These are phyloP conservation scores for Colletotrichum caudatum DNA, from an alignment of 2,329 filamentous ascomycete species.

Conservation along the genomic window DNA sequence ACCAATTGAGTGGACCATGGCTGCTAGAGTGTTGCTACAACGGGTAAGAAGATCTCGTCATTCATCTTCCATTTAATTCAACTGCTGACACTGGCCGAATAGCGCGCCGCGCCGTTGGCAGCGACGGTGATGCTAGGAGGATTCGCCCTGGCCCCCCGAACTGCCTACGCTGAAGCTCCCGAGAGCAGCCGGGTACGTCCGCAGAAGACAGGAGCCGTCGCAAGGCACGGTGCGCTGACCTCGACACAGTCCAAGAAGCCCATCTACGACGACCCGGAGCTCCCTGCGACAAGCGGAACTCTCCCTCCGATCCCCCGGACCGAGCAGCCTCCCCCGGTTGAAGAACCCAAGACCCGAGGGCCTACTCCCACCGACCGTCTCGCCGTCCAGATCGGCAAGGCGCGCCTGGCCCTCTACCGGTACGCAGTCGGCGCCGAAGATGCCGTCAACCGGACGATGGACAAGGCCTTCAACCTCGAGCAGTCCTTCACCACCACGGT, in stretches of 20 bases:
- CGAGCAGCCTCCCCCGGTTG: conserved; percentile 47
- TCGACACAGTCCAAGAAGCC: conserved; percentile 68
- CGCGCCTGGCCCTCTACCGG: conserved; percentile 82
- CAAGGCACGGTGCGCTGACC: conserved; percentile 28
- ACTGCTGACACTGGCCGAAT: conserved; percentile 42
- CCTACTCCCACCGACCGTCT: conserved; percentile 92
- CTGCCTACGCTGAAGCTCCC: conserved; percentile 65
- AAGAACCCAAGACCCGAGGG: conserved; percentile 52
- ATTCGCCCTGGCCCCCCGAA: conserved; percentile 61
- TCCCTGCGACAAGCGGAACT: conserved; percentile 52
- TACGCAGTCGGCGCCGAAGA: conserved; percentile 82
- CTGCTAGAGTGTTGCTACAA: conserved; percentile 70
- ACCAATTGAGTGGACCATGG: conserved; percentile 68
- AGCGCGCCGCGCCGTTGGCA: conserved; percentile 68
- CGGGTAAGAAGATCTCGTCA: conserved; percentile 56
- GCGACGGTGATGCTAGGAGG: conserved; percentile 63
- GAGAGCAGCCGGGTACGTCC: conserved; percentile 40
- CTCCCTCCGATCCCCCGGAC: conserved; percentile 49
- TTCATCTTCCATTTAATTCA: background rate
- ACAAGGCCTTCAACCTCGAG: conserved; percentile 85
- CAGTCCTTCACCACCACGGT: conserved; percentile 90
- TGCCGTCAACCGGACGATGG: conserved; percentile 84
- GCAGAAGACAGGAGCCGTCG: background rate
- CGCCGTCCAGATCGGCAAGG: conserved; percentile 82
- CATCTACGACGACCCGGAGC: conserved; percentile 82